A percentile compares a stretch with the other conserved stretches of the same genome.
phyloP scores from a whole-genome alignment of 1,139 yeast species.

The Pichia sp. region DNA sequence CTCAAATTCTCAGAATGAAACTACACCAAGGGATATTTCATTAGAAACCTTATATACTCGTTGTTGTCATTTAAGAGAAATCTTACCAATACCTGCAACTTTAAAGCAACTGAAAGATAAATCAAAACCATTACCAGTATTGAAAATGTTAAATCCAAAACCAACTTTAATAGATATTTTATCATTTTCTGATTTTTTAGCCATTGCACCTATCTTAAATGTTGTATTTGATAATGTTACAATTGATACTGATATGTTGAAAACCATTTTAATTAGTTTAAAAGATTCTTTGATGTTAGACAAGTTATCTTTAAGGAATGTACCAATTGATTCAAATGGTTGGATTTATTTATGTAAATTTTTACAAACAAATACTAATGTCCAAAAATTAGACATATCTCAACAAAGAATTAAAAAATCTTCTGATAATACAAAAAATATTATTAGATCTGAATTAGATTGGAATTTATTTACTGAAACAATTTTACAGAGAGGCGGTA shows the following conservation, averaged over 20 bases:
- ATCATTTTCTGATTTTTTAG: constrained; percentile 80
- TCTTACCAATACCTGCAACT: constrained; percentile 82
- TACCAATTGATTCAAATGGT: constrained; percentile 59
- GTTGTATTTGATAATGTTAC: constrained; percentile 78
- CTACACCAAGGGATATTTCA: constrained; percentile 30
- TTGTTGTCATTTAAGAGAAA: constrained; percentile 89
- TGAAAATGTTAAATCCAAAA: constrained; percentile 78
- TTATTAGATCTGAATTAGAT: constrained; percentile 59
- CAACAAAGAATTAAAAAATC: constrained; percentile 44
- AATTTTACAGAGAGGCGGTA: constrained; percentile 53
- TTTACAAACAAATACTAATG: constrained; percentile 46
- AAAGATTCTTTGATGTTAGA: constrained; percentile 51
- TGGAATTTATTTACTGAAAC: constrained; percentile 67
- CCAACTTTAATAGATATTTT: constrained; percentile 87
- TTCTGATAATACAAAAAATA: constrained; percentile 34
- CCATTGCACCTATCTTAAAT: constrained; percentile 74
- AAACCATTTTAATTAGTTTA: constrained; percentile 58
- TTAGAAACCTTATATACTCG: constrained; percentile 65
- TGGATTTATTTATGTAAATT: constrained; percentile 77
- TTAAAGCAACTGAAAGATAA: constrained; percentile 73
- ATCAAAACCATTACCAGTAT: constrained; percentile 62
- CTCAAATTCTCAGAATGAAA: constrained; percentile 6
- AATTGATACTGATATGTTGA: constrained; percentile 73
- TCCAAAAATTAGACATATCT: constrained; percentile 70
- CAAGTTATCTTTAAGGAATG: constrained; percentile 71